A percentile compares a stretch with the other conserved stretches of the same genome.
These are phyloP conservation scores for Aciculosporium take DNA, from an alignment of 2,329 filamentous ascomycete species.

Conservation along the genomic window DNA sequence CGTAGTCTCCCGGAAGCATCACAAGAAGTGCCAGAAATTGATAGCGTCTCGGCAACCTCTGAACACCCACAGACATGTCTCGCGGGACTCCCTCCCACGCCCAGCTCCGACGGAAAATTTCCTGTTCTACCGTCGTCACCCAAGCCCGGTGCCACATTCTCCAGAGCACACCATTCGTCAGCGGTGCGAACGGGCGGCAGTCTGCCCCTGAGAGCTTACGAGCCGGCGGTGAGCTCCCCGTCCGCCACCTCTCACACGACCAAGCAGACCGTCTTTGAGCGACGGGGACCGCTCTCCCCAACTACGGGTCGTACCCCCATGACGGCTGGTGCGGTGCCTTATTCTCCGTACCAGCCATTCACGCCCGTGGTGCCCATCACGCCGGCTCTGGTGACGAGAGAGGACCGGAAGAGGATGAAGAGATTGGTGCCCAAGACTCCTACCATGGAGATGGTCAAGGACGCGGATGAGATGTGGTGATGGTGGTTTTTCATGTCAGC, in stretches of 20 bases:
- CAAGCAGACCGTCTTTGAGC: slow-evolving; percentile 52
- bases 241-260: slow-evolving; percentile 32
- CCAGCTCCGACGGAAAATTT: slow-evolving; percentile 20
- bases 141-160: slow-evolving; percentile 35
- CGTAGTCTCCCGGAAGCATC: slow-evolving; percentile 22
- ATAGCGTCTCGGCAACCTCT: slow-evolving; percentile 38
- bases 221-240: slow-evolving; percentile 39
- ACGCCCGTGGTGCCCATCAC: slow-evolving; percentile 64
- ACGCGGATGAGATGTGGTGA: slow-evolving; percentile 51
- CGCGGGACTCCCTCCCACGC: slow-evolving; percentile 35
- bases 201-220: slow-evolving; percentile 47
- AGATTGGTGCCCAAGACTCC: slow-evolving; percentile 50
- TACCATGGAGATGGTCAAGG: slow-evolving; percentile 46
- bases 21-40: slow-evolving; percentile 25
- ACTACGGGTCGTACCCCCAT: slow-evolving; percentile 46
- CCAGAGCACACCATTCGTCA: slow-evolving; percentile 33
- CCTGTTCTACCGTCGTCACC: slow-evolving; percentile 34
- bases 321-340: slow-evolving; percentile 49
- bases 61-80: slow-evolving; percentile 36
- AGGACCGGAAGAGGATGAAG: slow-evolving; percentile 56
- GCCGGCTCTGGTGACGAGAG: slow-evolving; percentile 56
- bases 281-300: slow-evolving; percentile 39
- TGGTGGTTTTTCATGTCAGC: slow-evolving; percentile 1
- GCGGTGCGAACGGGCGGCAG: slow-evolving; percentile 42
- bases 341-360: slow-evolving; percentile 68